These are phyloP conservation scores for Dactylellina drechsleri DNA, from an alignment of 2,329 filamentous ascomycete genomes.

Conservation along the genomic window DNA sequence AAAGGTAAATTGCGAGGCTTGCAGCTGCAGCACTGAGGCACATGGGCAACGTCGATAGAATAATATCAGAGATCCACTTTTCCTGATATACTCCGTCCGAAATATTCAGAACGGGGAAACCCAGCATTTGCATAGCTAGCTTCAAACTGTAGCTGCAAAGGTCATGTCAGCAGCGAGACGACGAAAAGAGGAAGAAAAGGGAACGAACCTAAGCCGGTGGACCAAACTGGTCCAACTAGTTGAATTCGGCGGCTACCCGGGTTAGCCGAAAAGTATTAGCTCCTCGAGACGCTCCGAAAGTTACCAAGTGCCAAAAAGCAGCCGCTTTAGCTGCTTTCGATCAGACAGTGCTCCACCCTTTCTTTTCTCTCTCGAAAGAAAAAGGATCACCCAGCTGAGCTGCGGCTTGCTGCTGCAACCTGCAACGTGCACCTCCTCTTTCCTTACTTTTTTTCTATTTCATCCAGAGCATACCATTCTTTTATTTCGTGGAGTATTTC, in stretches of 20 bases:
- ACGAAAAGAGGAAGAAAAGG: no score
- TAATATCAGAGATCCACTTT: conserved; percentile 17
- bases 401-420: not conserved
- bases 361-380: not conserved
- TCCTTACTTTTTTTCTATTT: not conserved
- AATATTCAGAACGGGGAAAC: not conserved
- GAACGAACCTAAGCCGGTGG: not conserved
- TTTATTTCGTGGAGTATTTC: not conserved
- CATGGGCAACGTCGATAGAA: not conserved
- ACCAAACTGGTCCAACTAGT: not conserved
- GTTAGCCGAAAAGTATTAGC: no score
- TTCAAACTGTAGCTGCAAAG: not conserved
- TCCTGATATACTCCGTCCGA: not conserved
- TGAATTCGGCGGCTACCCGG: no score
- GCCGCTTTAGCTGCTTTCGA: not conserved
- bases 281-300: no score
- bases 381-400: not conserved
- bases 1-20: conserved; percentile 8
- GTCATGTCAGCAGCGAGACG: not conserved
- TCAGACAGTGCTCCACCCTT: not conserved
- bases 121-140: not conserved
- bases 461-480: not conserved
- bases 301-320: not conserved
- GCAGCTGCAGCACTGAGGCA: not conserved
- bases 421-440: conserved; percentile 2